Base-by-base conservation (phyloP, 2,329 filamentous ascomycete genomes). In the Neospermospora avenae region DNA sequence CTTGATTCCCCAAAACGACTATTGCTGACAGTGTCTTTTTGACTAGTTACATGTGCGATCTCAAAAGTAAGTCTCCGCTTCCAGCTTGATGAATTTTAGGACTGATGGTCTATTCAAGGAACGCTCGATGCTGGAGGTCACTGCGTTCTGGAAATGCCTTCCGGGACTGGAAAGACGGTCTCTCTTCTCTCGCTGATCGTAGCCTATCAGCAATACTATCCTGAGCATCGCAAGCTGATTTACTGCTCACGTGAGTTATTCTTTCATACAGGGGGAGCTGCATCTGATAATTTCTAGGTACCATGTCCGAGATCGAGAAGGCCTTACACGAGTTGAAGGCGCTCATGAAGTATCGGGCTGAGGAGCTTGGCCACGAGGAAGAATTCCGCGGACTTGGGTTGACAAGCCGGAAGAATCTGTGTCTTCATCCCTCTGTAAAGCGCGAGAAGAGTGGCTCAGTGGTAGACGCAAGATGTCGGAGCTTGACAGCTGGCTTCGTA, bases 231-330 rank as follows among this genome's bases (percentile, higher is more conserved):
- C 58, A 99, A 99, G 76, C 85, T 99, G 55, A 97, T 99, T 58
- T 99, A 99, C 77, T 99, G 95, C 80, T 99, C 95, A 65, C 92
- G 95, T 86, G 69, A 68, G 71, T 54, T 34, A 16, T 14, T 3
- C n/a, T 4, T 25, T 24, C 13, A n/a, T 16, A 11, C 14, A 18
- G 11, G 22, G 2, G 2, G n/a, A 3, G 3, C 25, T 14, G 3
- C 45, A n/a, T 51, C 58, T 65, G 42, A 67, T 42, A 22, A n/a
- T 24, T 34, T 45, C 10, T 52, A 86, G 84, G 84, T 78, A 99
- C 95, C 59, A 99, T 99, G 93, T 99, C 95, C 39, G 95, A 99
- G 78, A 99, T 99, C 71, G 95, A 99, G 74, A 99, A 99, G 77
- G 95, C 96, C 0, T 77, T 99, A 55, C 90, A 91, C 10, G 95